phyloP scores from a whole-genome alignment of 345 rosid species.

The Citrus medica region DNA sequence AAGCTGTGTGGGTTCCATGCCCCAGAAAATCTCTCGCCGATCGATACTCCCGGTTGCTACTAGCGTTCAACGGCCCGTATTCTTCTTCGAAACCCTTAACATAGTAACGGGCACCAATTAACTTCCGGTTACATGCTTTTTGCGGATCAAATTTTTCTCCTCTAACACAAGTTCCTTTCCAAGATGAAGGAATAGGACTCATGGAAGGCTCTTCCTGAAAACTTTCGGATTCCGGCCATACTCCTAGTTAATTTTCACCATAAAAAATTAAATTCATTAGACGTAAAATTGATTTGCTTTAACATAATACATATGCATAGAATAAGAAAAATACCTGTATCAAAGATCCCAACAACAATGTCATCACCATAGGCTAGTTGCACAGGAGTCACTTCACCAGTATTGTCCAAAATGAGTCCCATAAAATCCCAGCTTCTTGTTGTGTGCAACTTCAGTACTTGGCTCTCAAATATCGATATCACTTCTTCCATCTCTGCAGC shows the following conservation, averaged over 20 bases:
- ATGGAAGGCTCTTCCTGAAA: constrained; percentile 39
- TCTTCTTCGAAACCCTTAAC: constrained; percentile 43
- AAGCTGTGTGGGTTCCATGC: constrained; percentile 70
- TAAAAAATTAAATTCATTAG: neutral
- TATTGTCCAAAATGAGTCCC: constrained; percentile 40
- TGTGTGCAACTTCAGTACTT: constrained; percentile 46
- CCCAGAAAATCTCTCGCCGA: constrained; percentile 57
- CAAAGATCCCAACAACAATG: constrained; percentile 46
- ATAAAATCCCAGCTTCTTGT: constrained; percentile 82
- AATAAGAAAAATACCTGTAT: constrained; percentile 34
- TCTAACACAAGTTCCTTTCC: constrained; percentile 58
- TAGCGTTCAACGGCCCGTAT: constrained; percentile 29
- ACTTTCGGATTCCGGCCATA: constrained; percentile 77
- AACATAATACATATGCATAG: too few relatives aligned
- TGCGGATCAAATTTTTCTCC: constrained; percentile 52
- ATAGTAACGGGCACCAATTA: constrained; percentile 73
- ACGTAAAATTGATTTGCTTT: too few relatives aligned
- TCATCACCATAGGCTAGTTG: constrained; percentile 43
- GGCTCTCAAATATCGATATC: constrained; percentile 52
- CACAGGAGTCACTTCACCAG: constrained; percentile 17
- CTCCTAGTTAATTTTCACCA: constrained; percentile 29
- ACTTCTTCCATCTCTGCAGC: constrained; percentile 45
- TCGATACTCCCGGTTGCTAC: constrained; percentile 37
- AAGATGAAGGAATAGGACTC: constrained; percentile 47
- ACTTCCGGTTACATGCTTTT: constrained; percentile 53